phyloP scores from a whole-genome alignment of 495 filamentous ascomycete species.

The Trichoderma gamsii region DNA sequence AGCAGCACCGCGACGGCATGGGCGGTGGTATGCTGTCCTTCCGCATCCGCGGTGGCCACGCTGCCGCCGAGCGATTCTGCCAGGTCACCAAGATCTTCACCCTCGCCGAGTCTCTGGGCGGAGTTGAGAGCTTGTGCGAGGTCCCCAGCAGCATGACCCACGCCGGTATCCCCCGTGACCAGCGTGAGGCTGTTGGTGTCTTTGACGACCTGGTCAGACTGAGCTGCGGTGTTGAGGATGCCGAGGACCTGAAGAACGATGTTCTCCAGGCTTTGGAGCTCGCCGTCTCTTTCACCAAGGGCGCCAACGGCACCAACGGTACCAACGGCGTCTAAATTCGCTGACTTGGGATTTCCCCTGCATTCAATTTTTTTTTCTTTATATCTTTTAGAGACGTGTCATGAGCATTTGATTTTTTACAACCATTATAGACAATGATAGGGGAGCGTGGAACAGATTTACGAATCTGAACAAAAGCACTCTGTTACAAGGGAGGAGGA shows the following conservation, averaged over 20 bases:
- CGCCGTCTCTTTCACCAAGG: slow-evolving; percentile 50
- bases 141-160: slow-evolving; percentile 94
- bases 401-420: slow-evolving; percentile 4
- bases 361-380: background rate
- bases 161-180: slow-evolving; percentile 81
- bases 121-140: slow-evolving; percentile 88
- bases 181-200: slow-evolving; percentile 89
- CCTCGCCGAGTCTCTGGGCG: slow-evolving; percentile 86
- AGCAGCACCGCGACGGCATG: slow-evolving; percentile 91
- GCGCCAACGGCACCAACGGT: slow-evolving; percentile 25
- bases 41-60: slow-evolving; percentile 83
- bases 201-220: slow-evolving; percentile 93
- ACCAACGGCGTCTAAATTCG: background rate
- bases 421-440: slow-evolving; percentile 2
- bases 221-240: slow-evolving; percentile 92
- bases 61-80: slow-evolving; percentile 88
- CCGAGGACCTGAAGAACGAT: slow-evolving; percentile 74
- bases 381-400: background rate
- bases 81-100: slow-evolving; percentile 84
- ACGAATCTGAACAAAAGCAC: background rate
- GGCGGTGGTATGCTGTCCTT: slow-evolving; percentile 97
- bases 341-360: background rate
- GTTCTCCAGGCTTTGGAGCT: slow-evolving; percentile 77
- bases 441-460: background rate
- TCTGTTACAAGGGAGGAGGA: background rate